Conservation (phyloP, 768 basidiomycete genomes). For the Amanita polypyramis region DNA sequence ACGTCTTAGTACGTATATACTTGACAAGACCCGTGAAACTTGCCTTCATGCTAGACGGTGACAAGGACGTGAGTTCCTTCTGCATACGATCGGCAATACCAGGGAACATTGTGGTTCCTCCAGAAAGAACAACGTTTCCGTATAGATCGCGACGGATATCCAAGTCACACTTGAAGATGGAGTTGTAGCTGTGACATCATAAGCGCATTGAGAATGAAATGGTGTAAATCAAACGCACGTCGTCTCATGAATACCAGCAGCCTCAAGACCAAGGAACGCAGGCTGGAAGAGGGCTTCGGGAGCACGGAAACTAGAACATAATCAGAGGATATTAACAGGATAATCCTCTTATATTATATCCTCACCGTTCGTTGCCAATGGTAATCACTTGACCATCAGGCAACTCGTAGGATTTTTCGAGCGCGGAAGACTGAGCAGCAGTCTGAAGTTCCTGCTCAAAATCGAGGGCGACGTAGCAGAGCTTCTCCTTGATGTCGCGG, state of each 20-base stretch:
- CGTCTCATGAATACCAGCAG: constrained; percentile 88
- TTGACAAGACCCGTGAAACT: constrained; percentile 10
- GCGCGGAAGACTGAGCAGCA: constrained; percentile 77
- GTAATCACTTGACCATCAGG: constrained; percentile 93
- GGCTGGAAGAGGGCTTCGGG: constrained; percentile 95
- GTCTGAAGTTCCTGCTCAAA: constrained; percentile 92
- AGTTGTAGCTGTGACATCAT: constrained; percentile 49
- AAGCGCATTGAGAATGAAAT: constrained; percentile 1
- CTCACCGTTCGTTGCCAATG: constrained; percentile 86
- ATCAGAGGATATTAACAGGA: constrained; percentile 37
- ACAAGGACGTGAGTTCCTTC: constrained; percentile 66
- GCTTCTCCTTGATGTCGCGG: constrained; percentile 95
- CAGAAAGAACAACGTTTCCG: constrained; percentile 80
- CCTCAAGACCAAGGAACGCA: constrained; percentile 80
- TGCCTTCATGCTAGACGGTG: constrained; percentile 84
- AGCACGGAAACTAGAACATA: constrained; percentile 72
- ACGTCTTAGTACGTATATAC: constrained; percentile 2
- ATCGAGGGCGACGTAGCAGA: constrained; percentile 91
- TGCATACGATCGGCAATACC: constrained; percentile 96
- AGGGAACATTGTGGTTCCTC: constrained; percentile 93
- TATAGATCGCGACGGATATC: constrained; percentile 77
- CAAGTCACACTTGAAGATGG: constrained; percentile 80
- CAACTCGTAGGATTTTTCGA: constrained; percentile 91
- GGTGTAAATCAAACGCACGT: constrained; percentile 32
- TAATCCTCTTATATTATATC: constrained; percentile 19